Evolutionary conservation across 306 rosid genomes (phyloP).

Genomic region (Canavalia ensiformis): DNA sequence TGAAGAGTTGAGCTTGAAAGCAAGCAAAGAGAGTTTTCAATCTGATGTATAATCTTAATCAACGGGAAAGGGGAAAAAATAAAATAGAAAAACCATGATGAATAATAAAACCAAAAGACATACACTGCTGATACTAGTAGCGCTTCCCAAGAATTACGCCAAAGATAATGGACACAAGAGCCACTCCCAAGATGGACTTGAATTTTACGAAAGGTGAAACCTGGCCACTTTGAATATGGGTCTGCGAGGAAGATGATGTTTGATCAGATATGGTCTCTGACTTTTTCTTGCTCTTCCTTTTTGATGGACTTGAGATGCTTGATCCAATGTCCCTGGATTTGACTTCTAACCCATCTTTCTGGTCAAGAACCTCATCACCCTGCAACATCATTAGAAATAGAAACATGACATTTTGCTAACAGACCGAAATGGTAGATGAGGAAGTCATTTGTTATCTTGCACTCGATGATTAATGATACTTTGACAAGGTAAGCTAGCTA

Average conservation of each 20-base stretch:
- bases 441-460: background rate
- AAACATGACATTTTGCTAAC: conserved; percentile 36
- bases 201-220: conserved; percentile 63
- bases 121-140: conserved; percentile 55
- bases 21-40: conserved; percentile 63
- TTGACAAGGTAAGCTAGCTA: background rate
- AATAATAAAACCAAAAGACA: conserved; percentile 45
- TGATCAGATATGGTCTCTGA: conserved; percentile 68
- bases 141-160: conserved; percentile 90
- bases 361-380: conserved; percentile 62
- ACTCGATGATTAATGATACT: background rate
- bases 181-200: conserved; percentile 76
- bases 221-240: conserved; percentile 51
- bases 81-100: conserved; percentile 12
- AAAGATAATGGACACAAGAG: conserved; percentile 73
- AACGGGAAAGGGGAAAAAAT: conserved; percentile 35
- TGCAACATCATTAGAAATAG: conserved; percentile 52
- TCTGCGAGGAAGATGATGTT: conserved; percentile 64
- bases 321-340: conserved; percentile 91
- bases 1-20: conserved; percentile 54
- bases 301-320: conserved; percentile 69
- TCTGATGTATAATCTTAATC: conserved; percentile 41
- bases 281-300: conserved; percentile 84
- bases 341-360: conserved; percentile 65
- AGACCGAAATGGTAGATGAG: background rate